Percentiles rank a stretch among this genome's conserved stretches.
phyloP scores from a whole-genome alignment of 2,329 filamentous ascomycete genomes.

The Dactylellina sp. region DNA sequence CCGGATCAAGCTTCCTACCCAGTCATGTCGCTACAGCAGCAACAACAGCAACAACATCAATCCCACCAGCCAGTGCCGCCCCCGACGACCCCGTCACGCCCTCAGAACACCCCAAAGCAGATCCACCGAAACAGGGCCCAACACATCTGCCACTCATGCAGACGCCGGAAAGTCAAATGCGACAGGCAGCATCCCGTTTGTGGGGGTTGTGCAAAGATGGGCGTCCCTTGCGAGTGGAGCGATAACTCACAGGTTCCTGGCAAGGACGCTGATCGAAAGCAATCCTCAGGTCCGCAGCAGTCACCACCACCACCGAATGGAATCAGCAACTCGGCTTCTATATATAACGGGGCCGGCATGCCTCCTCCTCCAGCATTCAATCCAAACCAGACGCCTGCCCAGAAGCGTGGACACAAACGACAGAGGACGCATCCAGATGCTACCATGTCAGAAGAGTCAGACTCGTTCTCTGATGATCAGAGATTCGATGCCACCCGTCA shows the following conservation, averaged over 20 bases:
- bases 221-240: constrained; percentile 58
- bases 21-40: constrained; percentile 15
- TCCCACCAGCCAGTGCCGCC: constrained; percentile 12
- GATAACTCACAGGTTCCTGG: constrained; percentile 57
- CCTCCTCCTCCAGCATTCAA: constrained; percentile 44
- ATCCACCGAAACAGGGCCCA: constrained; percentile 61
- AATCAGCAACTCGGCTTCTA: constrained; percentile 6
- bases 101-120: constrained; percentile 55
- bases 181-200: constrained; percentile 60
- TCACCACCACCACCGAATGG: constrained; percentile 28
- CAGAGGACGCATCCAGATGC: constrained; percentile 55
- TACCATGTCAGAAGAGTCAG: constrained; percentile 54
- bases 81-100: constrained; percentile 23
- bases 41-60: constrained; percentile 19
- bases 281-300: constrained; percentile 31
- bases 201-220: constrained; percentile 59
- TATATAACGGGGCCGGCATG: constrained; percentile 37
- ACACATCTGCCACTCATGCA: constrained; percentile 60
- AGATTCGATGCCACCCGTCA: constrained; percentile 49
- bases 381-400: constrained; percentile 24
- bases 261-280: constrained; percentile 46
- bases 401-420: constrained; percentile 54
- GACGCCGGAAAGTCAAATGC: constrained; percentile 60
- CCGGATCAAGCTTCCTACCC: constrained; percentile 34
- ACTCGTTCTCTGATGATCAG: constrained; percentile 56